Base-by-base conservation (phyloP, 306 rosid genomes). In the Aeschynomene evenia region DNA sequence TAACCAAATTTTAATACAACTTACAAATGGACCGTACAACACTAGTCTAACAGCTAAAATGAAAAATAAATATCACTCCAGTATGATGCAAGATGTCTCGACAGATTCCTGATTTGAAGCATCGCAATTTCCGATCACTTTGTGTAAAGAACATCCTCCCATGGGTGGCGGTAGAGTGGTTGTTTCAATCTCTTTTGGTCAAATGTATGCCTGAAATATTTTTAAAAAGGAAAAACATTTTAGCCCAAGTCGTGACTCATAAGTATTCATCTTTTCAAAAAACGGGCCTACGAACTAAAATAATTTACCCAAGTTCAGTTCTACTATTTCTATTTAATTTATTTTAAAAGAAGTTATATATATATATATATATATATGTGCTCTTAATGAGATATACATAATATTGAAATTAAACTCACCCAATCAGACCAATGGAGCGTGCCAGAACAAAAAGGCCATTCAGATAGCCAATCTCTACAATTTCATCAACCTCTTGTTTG, bases 111-210 rank as follows among this genome's bases (percentile, higher is more conserved):
- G 19, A 53, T 63, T 39, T 23, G 63, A 58, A 71, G 71, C 65
- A 49, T 53, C 46, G 15, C 42, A 37, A 72, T 77, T 73, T 43
- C 54, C 28, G 12, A 65, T 91, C 96, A 91, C 75, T 89, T 91
- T 79, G 96, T 87, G 88, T 91, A 91, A 21, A 91, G 91, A 83
- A 89, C 91, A 61, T 89, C 96, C 81, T 91, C 97, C 97, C 96
- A 87, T 55, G 97, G 97, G 74, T 91, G 97, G 71, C 96, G 97
- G 87, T 91, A 91, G 19, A 91, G 93, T 13, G 94, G 96, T 66
- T 91, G 96, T 67, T 91, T 91, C 90, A 91, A 77, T 76, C 97
- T 91, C 96, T 87, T 87, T 75, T 91, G 97, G 85, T 91, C 97
- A 68, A 91, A 91, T 15, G 94, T 87, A 72, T 91, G 97, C 86